A percentile compares a stretch with the other conserved stretches of the same genome.
phyloP scores from a whole-genome alignment of 257 asterid genomes.

The Fraxinus cuspidata region DNA sequence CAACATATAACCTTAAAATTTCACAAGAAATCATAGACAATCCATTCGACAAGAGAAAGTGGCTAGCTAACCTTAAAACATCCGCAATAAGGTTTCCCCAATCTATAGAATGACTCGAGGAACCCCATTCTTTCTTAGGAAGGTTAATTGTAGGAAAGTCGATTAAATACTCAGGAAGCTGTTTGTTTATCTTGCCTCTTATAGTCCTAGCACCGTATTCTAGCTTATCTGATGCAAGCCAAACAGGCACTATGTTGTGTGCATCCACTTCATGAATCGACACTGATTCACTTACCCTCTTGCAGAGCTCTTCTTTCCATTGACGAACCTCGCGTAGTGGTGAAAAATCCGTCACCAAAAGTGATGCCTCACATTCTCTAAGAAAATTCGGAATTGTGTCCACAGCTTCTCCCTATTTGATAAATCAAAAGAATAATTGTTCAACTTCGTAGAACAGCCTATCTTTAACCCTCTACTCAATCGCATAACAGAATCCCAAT shows the following conservation, averaged over 20 bases:
- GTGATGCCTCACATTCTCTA: slow-evolving; percentile 80
- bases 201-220: slow-evolving; percentile 89
- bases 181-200: slow-evolving; percentile 77
- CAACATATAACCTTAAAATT: slow-evolving; percentile 18
- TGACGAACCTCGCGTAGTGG: slow-evolving; percentile 78
- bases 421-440: slow-evolving; percentile 18
- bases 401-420: slow-evolving; percentile 78
- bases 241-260: slow-evolving; percentile 86
- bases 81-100: slow-evolving; percentile 69
- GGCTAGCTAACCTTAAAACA: slow-evolving; percentile 60
- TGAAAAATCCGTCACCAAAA: slow-evolving; percentile 92
- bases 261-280: slow-evolving; percentile 90
- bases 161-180: slow-evolving; percentile 71
- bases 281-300: slow-evolving; percentile 55
- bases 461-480: not conserved
- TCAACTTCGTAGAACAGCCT: slow-evolving; percentile 1
- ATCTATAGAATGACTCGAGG: slow-evolving; percentile 39
- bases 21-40: slow-evolving; percentile 6
- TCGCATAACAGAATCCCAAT: not conserved
- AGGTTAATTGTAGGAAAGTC: slow-evolving; percentile 65
- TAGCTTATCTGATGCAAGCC: slow-evolving; percentile 88
- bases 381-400: slow-evolving; percentile 77
- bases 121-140: slow-evolving; percentile 55
- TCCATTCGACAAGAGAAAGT: slow-evolving; percentile 16
- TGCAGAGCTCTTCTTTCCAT: slow-evolving; percentile 74